A percentile compares a stretch with the other conserved stretches of the same genome.
These are phyloP conservation scores for Aspergillus diversus DNA, from an alignment of 495 filamentous ascomycete species.

Conservation along the genomic window DNA sequence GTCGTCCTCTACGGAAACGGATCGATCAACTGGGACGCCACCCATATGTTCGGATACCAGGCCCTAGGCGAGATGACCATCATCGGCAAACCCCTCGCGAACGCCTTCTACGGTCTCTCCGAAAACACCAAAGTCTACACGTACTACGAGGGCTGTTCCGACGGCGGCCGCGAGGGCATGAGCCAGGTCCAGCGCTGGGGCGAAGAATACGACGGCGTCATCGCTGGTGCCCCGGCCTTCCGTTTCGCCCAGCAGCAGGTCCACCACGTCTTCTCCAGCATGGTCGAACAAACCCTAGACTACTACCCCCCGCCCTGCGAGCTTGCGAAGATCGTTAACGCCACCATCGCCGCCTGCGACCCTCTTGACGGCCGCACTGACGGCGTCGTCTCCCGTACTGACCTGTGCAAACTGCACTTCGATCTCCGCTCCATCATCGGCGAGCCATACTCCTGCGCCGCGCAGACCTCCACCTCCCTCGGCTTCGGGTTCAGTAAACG, in stretches of 20 bases:
- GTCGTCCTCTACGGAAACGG: conserved; percentile 44
- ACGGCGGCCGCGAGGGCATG: conserved; percentile 44
- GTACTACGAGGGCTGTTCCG: conserved; percentile 45
- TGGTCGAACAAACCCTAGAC: conserved; percentile 48
- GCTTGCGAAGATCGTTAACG: conserved; percentile 52
- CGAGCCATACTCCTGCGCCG: conserved; percentile 53
- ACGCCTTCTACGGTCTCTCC: conserved; percentile 38
- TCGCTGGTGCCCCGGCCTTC: conserved; percentile 57
- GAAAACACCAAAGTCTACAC: conserved; percentile 36
- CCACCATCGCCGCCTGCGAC: conserved; percentile 56
- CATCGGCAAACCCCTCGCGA: conserved; percentile 38
- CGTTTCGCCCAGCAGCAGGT: conserved; percentile 55
- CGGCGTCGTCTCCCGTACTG: conserved; percentile 54
- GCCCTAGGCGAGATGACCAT: conserved; percentile 44
- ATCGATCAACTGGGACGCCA: conserved; percentile 47
- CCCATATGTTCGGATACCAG: conserved; percentile 51
- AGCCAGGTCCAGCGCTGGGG: conserved; percentile 57
- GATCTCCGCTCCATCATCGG: conserved; percentile 50
- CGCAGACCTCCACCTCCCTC: conserved; percentile 35
- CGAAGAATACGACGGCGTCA: conserved; percentile 53
- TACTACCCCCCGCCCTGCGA: conserved; percentile 59
- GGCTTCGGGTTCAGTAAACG: conserved; percentile 44
- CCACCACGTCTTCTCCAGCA: conserved; percentile 47
- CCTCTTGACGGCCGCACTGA: conserved; percentile 55
- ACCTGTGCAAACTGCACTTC: conserved; percentile 54